These are phyloP conservation scores for Pseudogymnoascus sp. DNA, from an alignment of 2,329 filamentous ascomycete genomes.

Conservation along the genomic window DNA sequence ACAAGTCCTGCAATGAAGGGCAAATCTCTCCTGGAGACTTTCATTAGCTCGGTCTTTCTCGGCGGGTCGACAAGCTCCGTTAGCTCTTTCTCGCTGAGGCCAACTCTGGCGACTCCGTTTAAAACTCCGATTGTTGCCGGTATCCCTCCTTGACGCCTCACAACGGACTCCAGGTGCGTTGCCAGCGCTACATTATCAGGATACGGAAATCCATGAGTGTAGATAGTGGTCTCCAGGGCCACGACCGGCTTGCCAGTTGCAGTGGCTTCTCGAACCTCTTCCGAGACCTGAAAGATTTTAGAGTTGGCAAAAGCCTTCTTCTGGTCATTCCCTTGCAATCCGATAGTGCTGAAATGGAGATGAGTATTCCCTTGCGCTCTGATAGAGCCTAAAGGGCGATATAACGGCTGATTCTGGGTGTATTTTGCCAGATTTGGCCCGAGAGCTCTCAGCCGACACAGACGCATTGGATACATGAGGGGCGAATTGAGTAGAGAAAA, in stretches of 20 bases:
- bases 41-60: slow-evolving; percentile 58
- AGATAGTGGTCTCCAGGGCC: slow-evolving; percentile 90
- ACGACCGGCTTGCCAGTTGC: slow-evolving; percentile 71
- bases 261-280: slow-evolving; percentile 70
- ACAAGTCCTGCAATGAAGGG: slow-evolving; percentile 72
- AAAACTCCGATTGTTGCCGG: slow-evolving; percentile 88
- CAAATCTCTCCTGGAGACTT: slow-evolving; percentile 81
- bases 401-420: neutral
- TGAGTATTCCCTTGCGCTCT: neutral
- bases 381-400: neutral
- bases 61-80: slow-evolving; percentile 57
- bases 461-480: neutral
- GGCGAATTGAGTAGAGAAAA: neutral
- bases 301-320: neutral
- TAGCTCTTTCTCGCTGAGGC: slow-evolving; percentile 64
- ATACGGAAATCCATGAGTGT: slow-evolving; percentile 82
- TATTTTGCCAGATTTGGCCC: neutral
- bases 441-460: neutral
- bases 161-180: slow-evolving; percentile 65
- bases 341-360: too few relatives aligned
- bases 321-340: neutral
- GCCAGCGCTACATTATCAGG: slow-evolving; percentile 68
- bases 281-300: slow-evolving; percentile 16
- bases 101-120: slow-evolving; percentile 73
- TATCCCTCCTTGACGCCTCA: slow-evolving; percentile 71